These are phyloP conservation scores for Ustilago crameri DNA, from an alignment of 1,284 basidiomycete species.

Conservation along the genomic window DNA sequence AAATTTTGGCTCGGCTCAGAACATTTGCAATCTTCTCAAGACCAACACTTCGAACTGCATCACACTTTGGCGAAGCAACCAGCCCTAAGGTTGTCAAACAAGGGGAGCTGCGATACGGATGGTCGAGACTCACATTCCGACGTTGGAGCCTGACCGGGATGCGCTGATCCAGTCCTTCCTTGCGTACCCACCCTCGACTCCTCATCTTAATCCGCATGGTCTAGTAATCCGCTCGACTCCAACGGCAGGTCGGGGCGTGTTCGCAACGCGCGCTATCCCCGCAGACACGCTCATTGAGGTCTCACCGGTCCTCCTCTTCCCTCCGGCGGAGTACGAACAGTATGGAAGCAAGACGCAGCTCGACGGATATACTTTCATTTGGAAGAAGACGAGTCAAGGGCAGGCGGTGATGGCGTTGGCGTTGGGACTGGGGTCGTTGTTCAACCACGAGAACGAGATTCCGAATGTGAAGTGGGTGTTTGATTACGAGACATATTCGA, in stretches of 20 bases:
- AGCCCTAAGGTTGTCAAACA: too few relatives aligned
- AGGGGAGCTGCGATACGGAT: constrained; percentile 6
- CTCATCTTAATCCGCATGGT: constrained; percentile 49
- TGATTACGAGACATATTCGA: constrained; percentile 72
- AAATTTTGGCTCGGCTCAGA: constrained; percentile 6
- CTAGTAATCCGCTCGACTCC: constrained; percentile 41
- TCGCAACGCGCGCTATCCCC: constrained; percentile 34
- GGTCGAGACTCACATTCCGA: constrained; percentile 40
- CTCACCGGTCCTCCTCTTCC: constrained; percentile 85
- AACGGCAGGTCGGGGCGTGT: constrained; percentile 50
- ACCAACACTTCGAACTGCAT: neutral
- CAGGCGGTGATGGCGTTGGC: constrained; percentile 78
- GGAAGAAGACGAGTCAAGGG: constrained; percentile 71
- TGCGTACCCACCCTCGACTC: constrained; percentile 41
- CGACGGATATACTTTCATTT: constrained; percentile 87
- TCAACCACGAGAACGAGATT: constrained; percentile 76
- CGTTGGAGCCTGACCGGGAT: constrained; percentile 8
- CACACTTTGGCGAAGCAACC: neutral
- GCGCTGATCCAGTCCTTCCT: constrained; percentile 24
- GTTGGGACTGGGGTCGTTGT: constrained; percentile 83
- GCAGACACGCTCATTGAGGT: constrained; percentile 80
- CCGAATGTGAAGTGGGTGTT: constrained; percentile 80
- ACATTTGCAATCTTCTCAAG: constrained; percentile 1
- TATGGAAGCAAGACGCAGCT: constrained; percentile 74
- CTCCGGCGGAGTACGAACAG: constrained; percentile 71